These are phyloP conservation scores for Xylaria sp. DNA, from an alignment of 2,329 filamentous ascomycete species.

Conservation along the genomic window DNA sequence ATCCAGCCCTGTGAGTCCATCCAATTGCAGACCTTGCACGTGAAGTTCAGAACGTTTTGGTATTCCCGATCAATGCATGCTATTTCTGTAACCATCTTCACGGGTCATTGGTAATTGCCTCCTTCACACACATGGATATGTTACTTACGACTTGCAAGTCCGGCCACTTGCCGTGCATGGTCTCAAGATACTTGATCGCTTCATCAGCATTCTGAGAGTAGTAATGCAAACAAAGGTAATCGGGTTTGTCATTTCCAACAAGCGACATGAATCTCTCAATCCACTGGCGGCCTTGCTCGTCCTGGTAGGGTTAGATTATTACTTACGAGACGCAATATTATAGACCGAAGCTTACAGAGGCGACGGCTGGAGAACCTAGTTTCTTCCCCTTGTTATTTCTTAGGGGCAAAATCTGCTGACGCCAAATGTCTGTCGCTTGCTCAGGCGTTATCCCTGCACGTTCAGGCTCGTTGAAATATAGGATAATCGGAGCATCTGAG, in stretches of 20 bases:
- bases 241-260: slow-evolving; percentile 43
- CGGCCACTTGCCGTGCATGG: slow-evolving; percentile 45
- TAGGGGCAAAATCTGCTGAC: slow-evolving; percentile 44
- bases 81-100: slow-evolving; percentile 50
- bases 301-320: slow-evolving; percentile 24
- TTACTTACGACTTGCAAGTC: slow-evolving; percentile 35
- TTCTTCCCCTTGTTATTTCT: slow-evolving; percentile 39
- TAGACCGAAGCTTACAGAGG: slow-evolving; percentile 31
- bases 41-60: slow-evolving; percentile 47
- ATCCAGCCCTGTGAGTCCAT: slow-evolving; percentile 50
- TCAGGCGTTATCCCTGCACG: slow-evolving; percentile 43
- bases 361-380: slow-evolving; percentile 40
- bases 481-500: slow-evolving; percentile 41
- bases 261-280: slow-evolving; percentile 49
- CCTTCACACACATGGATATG: slow-evolving; percentile 12
- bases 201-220: slow-evolving; percentile 45
- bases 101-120: slow-evolving; percentile 1
- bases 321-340: neutral
- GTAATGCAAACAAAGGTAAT: slow-evolving; percentile 52
- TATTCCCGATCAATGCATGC: slow-evolving; percentile 48
- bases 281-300: slow-evolving; percentile 42
- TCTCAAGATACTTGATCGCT: slow-evolving; percentile 48
- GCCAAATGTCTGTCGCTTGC: slow-evolving; percentile 48
- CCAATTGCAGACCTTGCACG: slow-evolving; percentile 49
- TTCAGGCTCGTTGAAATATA: slow-evolving; percentile 55